Base-by-base conservation (phyloP, 2,329 filamentous ascomycete species). In the Lecanicillium sp. region DNA sequence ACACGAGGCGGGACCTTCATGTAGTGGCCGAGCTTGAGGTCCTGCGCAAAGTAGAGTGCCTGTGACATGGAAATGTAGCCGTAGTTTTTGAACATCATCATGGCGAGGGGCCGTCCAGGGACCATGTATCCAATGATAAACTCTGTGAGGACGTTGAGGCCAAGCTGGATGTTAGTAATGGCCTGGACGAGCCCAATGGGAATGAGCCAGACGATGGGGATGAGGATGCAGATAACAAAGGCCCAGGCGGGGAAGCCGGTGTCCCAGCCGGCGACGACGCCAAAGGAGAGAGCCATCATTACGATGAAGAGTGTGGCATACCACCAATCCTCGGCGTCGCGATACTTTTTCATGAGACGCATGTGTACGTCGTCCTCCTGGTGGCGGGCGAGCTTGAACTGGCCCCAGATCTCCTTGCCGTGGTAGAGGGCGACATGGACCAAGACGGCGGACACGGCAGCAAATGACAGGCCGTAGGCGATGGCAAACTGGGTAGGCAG, bases 61-160 rank as follows among this genome's bases (percentile, higher is more conserved):
- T 85, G 79, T 14, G 71, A 71, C 79, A 85, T 84, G 65, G 73
- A 79, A 48, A 86, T 77, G 60, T 84, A 86, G 43, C 82, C 81
- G 57, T 84, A 87, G 52, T 82, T 85, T 65, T 87, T 87, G 70
- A 87, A 87, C 67, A 87, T 75, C 83, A 88, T 88, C 75, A 87
- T 83, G 40, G 83, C 83, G 51, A 87, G 71, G 2, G 84, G 84
- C 3, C 75, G 74, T 21, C 84, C 84, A 0, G 84, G 84, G 42
- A 84, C 76, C 72, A 87, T 83, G 63, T 87, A 87, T 5, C 84
- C 84, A 51, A 84, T 75, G 51, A 88, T 75, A 56, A 84, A 86
- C 60, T 87, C 83, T n/a, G 83, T 84, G 50, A 87, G 65, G 15
- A 88, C 82, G 55, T 86, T 86, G 19, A 87, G 70, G 4, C 82